phyloP scores from a whole-genome alignment of 345 rosid species.

The Eucalyptus marginata region DNA sequence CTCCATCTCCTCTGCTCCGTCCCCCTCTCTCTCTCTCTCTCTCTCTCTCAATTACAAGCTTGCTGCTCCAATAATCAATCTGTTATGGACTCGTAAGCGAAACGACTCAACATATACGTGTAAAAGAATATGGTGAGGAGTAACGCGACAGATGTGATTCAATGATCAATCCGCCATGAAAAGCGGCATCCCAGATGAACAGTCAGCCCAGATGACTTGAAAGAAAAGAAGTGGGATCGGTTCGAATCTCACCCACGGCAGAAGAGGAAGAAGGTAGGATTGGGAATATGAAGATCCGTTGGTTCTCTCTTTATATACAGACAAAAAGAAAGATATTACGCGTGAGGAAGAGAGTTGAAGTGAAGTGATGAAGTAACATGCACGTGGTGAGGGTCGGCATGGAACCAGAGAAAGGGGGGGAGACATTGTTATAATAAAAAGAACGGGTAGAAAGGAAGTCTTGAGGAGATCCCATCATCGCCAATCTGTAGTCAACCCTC shows the following conservation, averaged over 20 bases:
- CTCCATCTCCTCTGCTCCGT: conserved; percentile 70
- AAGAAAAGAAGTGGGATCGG: not conserved
- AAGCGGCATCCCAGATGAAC: not conserved
- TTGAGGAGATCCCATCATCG: not conserved
- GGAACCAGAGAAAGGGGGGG: not conserved
- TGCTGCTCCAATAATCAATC: not conserved
- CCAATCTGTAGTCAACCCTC: not conserved
- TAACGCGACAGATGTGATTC: not conserved
- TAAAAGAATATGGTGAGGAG: not conserved
- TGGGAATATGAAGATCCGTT: not conserved
- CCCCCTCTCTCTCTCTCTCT: not conserved
- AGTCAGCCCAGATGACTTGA: not conserved
- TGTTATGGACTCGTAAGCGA: not conserved
- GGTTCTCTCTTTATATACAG: too few species aligned
- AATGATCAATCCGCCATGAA: not conserved
- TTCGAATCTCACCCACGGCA: not conserved
- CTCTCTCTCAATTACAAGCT: not conserved
- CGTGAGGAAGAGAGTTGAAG: not conserved
- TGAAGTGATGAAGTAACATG: not conserved
- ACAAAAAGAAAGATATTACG: not conserved
- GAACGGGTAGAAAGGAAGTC: not conserved
- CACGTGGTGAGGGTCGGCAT: not conserved
- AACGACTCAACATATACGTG: not conserved
- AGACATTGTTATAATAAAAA: not conserved
- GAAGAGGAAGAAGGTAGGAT: not conserved